These are phyloP conservation scores for Magnolia sinica DNA, from an alignment of 164 flowering plant species.

Conservation along the genomic window DNA sequence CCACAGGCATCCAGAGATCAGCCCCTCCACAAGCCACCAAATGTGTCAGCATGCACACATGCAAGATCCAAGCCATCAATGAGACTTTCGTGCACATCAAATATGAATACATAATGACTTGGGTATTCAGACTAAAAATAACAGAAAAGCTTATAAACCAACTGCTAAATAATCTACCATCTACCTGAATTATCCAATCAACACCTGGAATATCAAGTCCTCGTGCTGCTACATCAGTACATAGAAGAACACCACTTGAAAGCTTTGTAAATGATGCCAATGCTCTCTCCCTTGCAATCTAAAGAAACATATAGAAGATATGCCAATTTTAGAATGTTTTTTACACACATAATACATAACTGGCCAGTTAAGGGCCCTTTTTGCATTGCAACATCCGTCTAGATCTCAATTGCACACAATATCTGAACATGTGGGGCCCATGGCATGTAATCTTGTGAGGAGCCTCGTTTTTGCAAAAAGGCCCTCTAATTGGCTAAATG, in stretches of 20 bases:
- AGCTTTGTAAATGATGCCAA: constrained; percentile 70
- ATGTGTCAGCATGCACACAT: too few relatives aligned
- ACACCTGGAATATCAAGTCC: constrained; percentile 98
- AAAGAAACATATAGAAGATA: not conserved
- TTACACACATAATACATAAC: too few relatives aligned
- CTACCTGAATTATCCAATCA: constrained; percentile 90
- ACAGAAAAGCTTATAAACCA: not conserved
- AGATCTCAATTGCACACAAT: too few relatives aligned
- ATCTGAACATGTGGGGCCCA: too few relatives aligned
- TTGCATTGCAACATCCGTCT: too few relatives aligned
- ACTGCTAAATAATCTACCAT: constrained; percentile 36
- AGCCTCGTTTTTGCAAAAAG: too few relatives aligned
- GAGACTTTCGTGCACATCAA: too few relatives aligned
- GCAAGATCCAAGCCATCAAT: too few relatives aligned
- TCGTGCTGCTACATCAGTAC: constrained; percentile 99
- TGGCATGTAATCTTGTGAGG: not conserved
- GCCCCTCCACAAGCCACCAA: too few relatives aligned
- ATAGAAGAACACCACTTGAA: constrained; percentile 84
- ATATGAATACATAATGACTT: not conserved
- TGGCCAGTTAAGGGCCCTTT: not conserved
- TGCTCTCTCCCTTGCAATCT: constrained; percentile 89
- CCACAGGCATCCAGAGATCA: too few relatives aligned
- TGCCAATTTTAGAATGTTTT: not conserved
- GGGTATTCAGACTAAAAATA: not conserved
- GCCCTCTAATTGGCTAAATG: not conserved